Conservation (phyloP, 2,329 filamentous ascomycete genomes). For the Talaromyces sp. region DNA sequence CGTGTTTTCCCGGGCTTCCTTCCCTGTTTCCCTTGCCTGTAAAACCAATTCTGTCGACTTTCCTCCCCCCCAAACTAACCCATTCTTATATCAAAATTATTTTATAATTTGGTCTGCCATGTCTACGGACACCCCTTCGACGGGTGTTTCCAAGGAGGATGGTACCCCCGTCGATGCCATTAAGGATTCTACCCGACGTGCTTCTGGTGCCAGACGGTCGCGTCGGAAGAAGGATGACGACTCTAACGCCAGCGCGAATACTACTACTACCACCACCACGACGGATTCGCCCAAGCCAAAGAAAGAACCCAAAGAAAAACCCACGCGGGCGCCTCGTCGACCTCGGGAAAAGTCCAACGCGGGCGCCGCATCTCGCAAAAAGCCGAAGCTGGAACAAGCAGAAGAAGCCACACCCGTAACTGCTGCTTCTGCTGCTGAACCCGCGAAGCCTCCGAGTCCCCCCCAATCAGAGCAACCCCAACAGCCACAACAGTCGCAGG, state of each 20-base stretch:
- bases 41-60: neutral
- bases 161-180: conserved; percentile 26
- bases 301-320: conserved; percentile 30
- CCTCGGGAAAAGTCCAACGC: conserved; percentile 40
- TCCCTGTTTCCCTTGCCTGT: no score
- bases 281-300: conserved; percentile 32
- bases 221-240: conserved; percentile 48
- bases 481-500: neutral
- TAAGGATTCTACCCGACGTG: conserved; percentile 33
- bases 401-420: conserved; percentile 19
- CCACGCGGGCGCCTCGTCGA: conserved; percentile 33
- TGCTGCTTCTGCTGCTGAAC: conserved; percentile 4
- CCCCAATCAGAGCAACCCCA: conserved; percentile 10
- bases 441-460: conserved; percentile 14
- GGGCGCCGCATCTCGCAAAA: conserved; percentile 49
- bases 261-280: conserved; percentile 23
- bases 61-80: neutral
- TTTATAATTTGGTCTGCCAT: conserved; percentile 16
- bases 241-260: conserved; percentile 20
- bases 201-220: conserved; percentile 36
- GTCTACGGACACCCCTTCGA: conserved; percentile 35
- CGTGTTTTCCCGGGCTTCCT: conserved; percentile 1
- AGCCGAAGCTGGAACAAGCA: conserved; percentile 44
- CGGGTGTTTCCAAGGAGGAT: conserved; percentile 31
- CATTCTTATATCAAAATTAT: conserved; percentile 16